Evolutionary conservation across 2,329 filamentous ascomycete genomes (phyloP).

Genomic region (Claviceps spartinae): DNA sequence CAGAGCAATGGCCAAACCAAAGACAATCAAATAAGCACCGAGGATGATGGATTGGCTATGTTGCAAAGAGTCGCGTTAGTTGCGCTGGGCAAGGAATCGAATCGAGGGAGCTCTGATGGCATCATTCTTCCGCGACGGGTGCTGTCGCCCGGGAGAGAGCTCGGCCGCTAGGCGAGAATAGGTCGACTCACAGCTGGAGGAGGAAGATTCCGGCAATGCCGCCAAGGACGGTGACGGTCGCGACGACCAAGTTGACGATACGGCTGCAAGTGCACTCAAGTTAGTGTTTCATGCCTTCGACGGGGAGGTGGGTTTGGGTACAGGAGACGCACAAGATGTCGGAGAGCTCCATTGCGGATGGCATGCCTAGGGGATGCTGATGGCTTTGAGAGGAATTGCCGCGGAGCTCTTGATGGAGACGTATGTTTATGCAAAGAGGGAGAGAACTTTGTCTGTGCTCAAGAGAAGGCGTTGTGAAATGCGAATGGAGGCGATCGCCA

Average conservation of each 20-base stretch:
- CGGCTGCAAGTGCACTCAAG: slow-evolving; percentile 44
- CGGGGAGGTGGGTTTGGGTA: neutral
- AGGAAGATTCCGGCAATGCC: slow-evolving; percentile 62
- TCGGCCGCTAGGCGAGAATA: neutral
- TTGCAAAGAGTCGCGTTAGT: neutral
- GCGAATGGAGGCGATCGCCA: neutral
- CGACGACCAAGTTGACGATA: slow-evolving; percentile 83
- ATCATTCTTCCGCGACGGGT: neutral
- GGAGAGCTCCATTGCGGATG: slow-evolving; percentile 66
- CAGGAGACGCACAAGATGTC: slow-evolving; percentile 63
- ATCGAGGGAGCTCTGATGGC: neutral
- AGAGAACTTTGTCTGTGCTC: neutral
- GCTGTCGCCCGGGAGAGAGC: neutral
- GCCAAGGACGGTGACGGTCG: slow-evolving; percentile 74
- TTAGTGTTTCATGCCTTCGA: slow-evolving; percentile 6
- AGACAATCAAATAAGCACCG: slow-evolving; percentile 78
- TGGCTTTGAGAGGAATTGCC: neutral
- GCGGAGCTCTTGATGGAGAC: neutral
- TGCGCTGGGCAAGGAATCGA: neutral
- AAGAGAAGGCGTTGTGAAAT: neutral
- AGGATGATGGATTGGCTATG: slow-evolving; percentile 46
- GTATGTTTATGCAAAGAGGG: neutral
- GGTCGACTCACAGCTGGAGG: slow-evolving; percentile 39
- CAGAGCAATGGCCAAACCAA: slow-evolving; percentile 64
- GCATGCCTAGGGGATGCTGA: neutral